Base-by-base conservation (phyloP, 345 rosid genomes). In the Anacardium occidentale region DNA sequence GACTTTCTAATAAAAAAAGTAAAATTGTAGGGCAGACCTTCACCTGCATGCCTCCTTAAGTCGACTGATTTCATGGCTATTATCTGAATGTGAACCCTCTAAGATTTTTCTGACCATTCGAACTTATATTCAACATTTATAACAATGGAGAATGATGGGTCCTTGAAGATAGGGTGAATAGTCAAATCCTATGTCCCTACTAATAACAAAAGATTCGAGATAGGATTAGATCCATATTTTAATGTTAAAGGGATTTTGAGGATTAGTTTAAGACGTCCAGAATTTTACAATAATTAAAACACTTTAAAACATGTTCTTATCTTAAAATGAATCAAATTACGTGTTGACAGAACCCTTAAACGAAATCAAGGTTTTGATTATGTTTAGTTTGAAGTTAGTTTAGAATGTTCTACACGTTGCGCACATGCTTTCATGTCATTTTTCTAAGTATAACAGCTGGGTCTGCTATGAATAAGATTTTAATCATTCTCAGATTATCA, bases 351-450 rank as follows among this genome's bases (percentile, higher is more conserved):
- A 37, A 37, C 42, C 42, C 42, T 37, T 37, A 64, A 22, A 64
- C 1, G 13, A 64, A 14, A 22, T 47, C 26, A 50, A 47, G 9
- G 37, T 34, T 4, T 53, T 22, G 24, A 25, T 40, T 0, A 18
- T 37, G 7, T 29, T 15, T 5, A 8, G 34, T 59, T 59, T 59
- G 63, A 29, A 29, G 26, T 51, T 48, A 29, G 15, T 47, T 58
- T 66, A 54, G 14, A 11, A 56, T 1, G 22, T n/a, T 24, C n/a
- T 26, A 48, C 26, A 48, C 7, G 48, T 44, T 15, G 6, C 26
- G 60, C 79, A 64, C 73, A 67, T 77, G 54, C 58, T 62, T 20
- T 29, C 37, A 12, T 72, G 62, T 4, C 10, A 44, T 7, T 24
- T 66, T 25, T 71, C 67, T 34, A 32, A 18, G 20, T 22, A 7